phyloP scores from a whole-genome alignment of 208 protist species.

The Polymyxa betae region DNA sequence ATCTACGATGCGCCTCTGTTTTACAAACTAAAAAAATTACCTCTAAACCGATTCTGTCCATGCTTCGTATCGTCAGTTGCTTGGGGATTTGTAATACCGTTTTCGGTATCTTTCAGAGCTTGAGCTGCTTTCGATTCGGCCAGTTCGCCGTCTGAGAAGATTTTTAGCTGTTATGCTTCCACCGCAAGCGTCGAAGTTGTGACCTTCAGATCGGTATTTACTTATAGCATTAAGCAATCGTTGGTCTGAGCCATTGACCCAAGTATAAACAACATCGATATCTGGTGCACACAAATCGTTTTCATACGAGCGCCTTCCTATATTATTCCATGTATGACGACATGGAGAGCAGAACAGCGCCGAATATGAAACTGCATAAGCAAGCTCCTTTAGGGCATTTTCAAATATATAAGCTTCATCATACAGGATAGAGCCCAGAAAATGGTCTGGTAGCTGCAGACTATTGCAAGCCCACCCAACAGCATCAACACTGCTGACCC shows the following conservation, averaged over 20 bases:
- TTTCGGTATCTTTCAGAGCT: background rate
- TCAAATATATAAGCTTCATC: too few species aligned
- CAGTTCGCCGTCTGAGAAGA: constrained; percentile 13
- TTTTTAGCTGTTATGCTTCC: background rate
- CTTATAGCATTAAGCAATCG: background rate
- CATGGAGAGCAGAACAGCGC: background rate
- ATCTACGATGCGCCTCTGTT: background rate
- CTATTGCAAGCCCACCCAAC: too few species aligned
- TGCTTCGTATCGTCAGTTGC: constrained; percentile 24
- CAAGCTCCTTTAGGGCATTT: too few species aligned
- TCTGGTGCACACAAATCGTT: constrained; percentile 51
- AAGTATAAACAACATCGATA: constrained; percentile 91
- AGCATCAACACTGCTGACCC: too few species aligned
- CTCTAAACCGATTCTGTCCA: constrained; percentile 41
- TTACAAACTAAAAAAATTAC: background rate
- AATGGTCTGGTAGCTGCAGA: too few species aligned
- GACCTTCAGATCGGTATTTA: constrained; percentile 10
- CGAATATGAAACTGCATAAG: too few species aligned
- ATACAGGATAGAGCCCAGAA: too few species aligned
- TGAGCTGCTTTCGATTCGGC: background rate
- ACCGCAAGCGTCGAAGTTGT: background rate
- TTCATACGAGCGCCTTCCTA: constrained; percentile 50
- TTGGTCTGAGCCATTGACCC: constrained; percentile 89
- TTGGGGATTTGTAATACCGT: background rate
- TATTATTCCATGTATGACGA: constrained; percentile 31